Evolutionary conservation across 371 early-diverging fungal species (phyloP).

Genomic region (Mortierella sp.): DNA sequence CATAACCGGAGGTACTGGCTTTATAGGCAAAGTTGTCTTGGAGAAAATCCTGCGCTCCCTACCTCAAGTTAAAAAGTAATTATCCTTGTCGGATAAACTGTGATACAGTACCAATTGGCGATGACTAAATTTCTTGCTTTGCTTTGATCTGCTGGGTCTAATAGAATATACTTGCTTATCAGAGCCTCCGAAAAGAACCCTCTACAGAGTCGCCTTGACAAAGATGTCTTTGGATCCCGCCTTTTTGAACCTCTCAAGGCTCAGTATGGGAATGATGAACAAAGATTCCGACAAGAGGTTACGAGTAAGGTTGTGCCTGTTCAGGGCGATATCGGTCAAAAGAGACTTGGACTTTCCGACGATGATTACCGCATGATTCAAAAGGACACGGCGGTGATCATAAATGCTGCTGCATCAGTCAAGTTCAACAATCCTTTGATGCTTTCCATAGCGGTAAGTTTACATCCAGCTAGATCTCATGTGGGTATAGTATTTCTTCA

Average conservation of each 20-base stretch:
- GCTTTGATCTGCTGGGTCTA: no score
- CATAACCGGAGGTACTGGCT: constrained; percentile 56
- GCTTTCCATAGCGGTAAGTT: no score
- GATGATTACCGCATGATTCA: constrained; percentile 58
- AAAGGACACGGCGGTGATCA: constrained; percentile 41
- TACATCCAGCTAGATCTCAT: no score
- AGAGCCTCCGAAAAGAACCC: neutral
- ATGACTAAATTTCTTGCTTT: no score
- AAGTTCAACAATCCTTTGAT: no score
- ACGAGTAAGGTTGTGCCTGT: constrained; percentile 60
- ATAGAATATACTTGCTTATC: constrained; percentile 15
- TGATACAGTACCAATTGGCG: no score
- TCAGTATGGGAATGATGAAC: neutral
- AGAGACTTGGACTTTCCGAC: no score
- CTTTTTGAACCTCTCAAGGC: constrained; percentile 12
- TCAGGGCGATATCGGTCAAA: constrained; percentile 60
- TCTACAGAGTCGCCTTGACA: neutral
- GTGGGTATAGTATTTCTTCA: no score
- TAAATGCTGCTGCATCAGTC: constrained; percentile 60
- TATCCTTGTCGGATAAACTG: no score
- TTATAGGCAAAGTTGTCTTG: constrained; percentile 65
- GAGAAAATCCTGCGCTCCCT: constrained; percentile 60
- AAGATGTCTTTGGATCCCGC: constrained; percentile 13
- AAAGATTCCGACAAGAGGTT: constrained; percentile 30
- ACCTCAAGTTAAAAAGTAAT: constrained; percentile 13